Percentiles rank a stretch among this genome's conserved stretches.
phyloP scores from a whole-genome alignment of 2,329 filamentous ascomycete species.

The Fusarium compactum region DNA sequence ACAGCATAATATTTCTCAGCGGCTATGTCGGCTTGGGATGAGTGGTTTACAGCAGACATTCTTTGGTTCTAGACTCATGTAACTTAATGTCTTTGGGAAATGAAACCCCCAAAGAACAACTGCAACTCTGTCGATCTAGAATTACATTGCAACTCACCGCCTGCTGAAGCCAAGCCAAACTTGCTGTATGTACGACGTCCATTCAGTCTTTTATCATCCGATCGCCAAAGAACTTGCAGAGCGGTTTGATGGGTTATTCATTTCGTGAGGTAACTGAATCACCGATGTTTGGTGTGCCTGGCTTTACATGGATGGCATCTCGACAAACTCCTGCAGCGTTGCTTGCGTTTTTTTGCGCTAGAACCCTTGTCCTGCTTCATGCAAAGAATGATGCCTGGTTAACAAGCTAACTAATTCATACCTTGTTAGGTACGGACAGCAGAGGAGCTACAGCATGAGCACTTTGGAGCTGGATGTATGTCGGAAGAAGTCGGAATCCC shows the following conservation, averaged over 20 bases:
- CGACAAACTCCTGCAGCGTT: conserved; percentile 39
- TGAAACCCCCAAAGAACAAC: conserved; percentile 29
- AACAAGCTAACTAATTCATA: not conserved
- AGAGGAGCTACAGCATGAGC: conserved; percentile 24
- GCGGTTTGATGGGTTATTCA: conserved; percentile 35
- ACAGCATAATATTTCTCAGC: conserved; percentile 26
- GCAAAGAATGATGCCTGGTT: conserved; percentile 19
- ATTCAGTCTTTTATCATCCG: conserved; percentile 8
- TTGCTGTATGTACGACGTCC: not conserved
- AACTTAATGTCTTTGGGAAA: conserved; percentile 23
- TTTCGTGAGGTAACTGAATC: conserved; percentile 44
- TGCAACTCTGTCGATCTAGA: conserved; percentile 29
- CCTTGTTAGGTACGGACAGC: conserved; percentile 17
- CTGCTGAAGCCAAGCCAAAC: conserved; percentile 12
- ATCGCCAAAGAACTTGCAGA: conserved; percentile 7
- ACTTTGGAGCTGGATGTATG: conserved; percentile 16
- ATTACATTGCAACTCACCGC: conserved; percentile 38
- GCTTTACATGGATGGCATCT: conserved; percentile 8
- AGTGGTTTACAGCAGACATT: conserved; percentile 21
- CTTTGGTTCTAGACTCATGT: conserved; percentile 33
- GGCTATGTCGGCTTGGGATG: conserved; percentile 38
- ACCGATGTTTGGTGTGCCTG: conserved; percentile 16
- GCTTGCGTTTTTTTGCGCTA: conserved; percentile 39
- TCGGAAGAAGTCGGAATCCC: conserved; percentile 41
- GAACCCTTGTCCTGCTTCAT: conserved; percentile 29